Evolutionary conservation across 305 asterid genomes (phyloP).

Genomic region (Monarda citriodora): DNA sequence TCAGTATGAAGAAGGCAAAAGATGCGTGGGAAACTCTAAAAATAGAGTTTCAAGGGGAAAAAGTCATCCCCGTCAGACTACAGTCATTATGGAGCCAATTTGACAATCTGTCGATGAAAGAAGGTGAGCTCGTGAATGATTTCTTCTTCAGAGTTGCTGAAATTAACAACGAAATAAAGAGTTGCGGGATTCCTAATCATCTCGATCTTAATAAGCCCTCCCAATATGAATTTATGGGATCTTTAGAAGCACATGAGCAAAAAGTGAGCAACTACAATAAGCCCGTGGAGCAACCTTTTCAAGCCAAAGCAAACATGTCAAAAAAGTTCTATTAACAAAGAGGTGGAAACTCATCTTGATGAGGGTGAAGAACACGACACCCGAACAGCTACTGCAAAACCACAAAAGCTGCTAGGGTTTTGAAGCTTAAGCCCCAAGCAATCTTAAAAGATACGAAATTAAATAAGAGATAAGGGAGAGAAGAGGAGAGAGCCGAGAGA

Average conservation of each 20-base stretch:
- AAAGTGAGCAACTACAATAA: background rate
- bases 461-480: no score
- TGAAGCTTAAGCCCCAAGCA: no score
- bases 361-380: no score
- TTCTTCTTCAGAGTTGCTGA: slow-evolving; percentile 14
- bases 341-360: background rate
- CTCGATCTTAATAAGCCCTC: no score
- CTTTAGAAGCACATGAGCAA: slow-evolving; percentile 17
- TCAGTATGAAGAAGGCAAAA: slow-evolving; percentile 16
- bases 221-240: background rate
- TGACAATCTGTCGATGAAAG: slow-evolving; percentile 14
- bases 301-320: background rate
- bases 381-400: no score
- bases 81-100: slow-evolving; percentile 19
- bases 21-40: slow-evolving; percentile 24
- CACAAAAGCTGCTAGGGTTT: no score
- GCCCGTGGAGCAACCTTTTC: background rate
- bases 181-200: no score
- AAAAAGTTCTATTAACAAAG: background rate
- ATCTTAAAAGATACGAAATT: no score
- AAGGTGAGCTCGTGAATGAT: slow-evolving; percentile 7
- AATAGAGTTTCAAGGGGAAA: slow-evolving; percentile 17
- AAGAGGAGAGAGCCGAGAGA: no score
- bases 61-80: background rate
- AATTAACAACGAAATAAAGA: slow-evolving; percentile 7